phyloP scores from a whole-genome alignment of 805 yeast genomes.

The Candida nanaspora region DNA sequence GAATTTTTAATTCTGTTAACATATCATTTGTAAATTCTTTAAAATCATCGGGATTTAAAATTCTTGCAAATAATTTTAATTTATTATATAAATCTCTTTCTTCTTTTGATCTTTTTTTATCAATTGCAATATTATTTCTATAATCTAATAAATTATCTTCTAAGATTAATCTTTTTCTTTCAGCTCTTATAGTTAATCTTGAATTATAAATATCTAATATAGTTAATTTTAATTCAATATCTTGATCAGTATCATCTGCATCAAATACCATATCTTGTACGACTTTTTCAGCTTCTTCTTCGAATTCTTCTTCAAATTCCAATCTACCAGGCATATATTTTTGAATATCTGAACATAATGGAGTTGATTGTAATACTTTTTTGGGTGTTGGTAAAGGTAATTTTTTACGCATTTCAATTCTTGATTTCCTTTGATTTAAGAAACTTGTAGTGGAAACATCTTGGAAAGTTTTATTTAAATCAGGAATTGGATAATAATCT shows the following conservation, averaged over 20 bases:
- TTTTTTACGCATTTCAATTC: conserved; percentile 69
- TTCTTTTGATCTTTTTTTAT: conserved; percentile 82
- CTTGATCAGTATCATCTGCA: conserved; percentile 82
- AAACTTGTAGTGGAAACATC: conserved; percentile 62
- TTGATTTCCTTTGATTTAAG: conserved; percentile 52
- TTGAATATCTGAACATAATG: conserved; percentile 93
- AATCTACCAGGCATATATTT: conserved; percentile 98
- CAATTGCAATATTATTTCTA: conserved; percentile 70
- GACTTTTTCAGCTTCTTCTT: conserved; percentile 91
- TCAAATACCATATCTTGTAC: conserved; percentile 95
- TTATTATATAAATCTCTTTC: conserved; percentile 75
- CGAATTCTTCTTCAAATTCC: conserved; percentile 94
- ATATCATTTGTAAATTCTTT: conserved; percentile 67
- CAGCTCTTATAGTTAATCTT: conserved; percentile 85
- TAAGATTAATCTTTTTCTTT: conserved; percentile 76
- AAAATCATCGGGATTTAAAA: conserved; percentile 78
- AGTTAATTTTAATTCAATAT: conserved; percentile 82
- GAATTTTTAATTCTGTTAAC: conserved; percentile 66
- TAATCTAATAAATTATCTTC: conserved; percentile 78
- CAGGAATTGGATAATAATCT: conserved; percentile 80
- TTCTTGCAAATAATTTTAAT: conserved; percentile 72
- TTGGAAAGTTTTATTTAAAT: conserved; percentile 63
- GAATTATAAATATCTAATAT: conserved; percentile 86
- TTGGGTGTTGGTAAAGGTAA: conserved; percentile 78
- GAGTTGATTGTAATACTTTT: conserved; percentile 88